These are phyloP conservation scores for Starmerella kuoi DNA, from an alignment of 805 yeast genomes.

Conservation along the genomic window DNA sequence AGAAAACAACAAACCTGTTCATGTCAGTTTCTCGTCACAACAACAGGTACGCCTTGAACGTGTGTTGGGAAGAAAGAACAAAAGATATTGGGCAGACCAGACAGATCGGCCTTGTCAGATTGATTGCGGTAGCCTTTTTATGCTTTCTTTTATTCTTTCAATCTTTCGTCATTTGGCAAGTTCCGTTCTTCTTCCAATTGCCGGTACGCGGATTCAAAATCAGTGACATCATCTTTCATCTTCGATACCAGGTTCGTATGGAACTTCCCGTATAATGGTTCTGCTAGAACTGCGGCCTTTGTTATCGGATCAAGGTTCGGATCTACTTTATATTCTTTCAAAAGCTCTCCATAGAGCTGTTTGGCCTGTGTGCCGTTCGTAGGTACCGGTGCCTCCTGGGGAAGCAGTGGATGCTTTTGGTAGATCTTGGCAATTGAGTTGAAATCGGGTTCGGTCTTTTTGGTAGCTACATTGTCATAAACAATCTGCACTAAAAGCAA, in stretches of 20 bases:
- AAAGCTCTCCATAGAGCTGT: slow-evolving; percentile 19
- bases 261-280: slow-evolving; percentile 21
- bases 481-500: slow-evolving; percentile 28
- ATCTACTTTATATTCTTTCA: slow-evolving; percentile 12
- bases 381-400: slow-evolving; percentile 13
- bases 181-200: slow-evolving; percentile 7
- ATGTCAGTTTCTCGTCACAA: no score
- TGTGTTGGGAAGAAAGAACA: no score
- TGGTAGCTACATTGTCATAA: slow-evolving; percentile 21
- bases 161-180: slow-evolving; percentile 17
- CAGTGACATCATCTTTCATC: slow-evolving; percentile 22
- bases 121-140: no score
- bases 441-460: slow-evolving; percentile 19
- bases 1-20: no score
- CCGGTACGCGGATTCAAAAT: slow-evolving; percentile 19
- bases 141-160: no score
- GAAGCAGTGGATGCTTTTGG: slow-evolving; percentile 26
- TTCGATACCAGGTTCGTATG: slow-evolving; percentile 19
- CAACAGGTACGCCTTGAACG: no score
- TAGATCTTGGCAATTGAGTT: slow-evolving; percentile 21
- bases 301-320: background rate
- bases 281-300: slow-evolving; percentile 23
- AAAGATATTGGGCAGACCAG: no score
- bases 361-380: slow-evolving; percentile 17
- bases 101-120: no score